These are phyloP conservation scores for Avicennia marina DNA, from an alignment of 257 asterid species.

Conservation along the genomic window DNA sequence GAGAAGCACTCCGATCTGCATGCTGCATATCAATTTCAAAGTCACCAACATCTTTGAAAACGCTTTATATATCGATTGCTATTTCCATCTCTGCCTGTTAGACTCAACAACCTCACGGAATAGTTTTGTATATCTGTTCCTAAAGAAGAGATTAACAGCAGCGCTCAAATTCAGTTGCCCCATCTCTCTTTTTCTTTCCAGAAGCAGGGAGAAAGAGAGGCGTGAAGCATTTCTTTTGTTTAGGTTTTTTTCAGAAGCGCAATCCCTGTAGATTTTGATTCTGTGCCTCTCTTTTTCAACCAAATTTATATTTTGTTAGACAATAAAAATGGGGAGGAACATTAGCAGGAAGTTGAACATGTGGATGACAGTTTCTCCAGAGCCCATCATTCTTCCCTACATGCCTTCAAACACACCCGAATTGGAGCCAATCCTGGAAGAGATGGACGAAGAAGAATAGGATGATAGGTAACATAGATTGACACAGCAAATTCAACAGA, in stretches of 20 bases:
- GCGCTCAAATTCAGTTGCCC: not conserved
- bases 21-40: too few species aligned
- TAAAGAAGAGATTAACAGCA: not conserved
- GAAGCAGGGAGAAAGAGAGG: not conserved
- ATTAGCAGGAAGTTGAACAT: not conserved
- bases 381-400: slow-evolving; percentile 8
- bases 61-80: too few species aligned
- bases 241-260: not conserved
- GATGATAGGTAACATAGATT: slow-evolving; percentile 3
- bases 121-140: too few species aligned
- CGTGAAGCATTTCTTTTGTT: not conserved
- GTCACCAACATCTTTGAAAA: too few species aligned
- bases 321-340: slow-evolving; percentile 19
- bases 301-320: too few species aligned
- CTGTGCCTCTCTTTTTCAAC: too few species aligned
- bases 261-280: too few species aligned
- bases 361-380: slow-evolving; percentile 32
- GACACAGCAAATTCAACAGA: too few species aligned
- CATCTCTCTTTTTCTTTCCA: not conserved
- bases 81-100: too few species aligned
- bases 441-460: slow-evolving; percentile 9
- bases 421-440: slow-evolving; percentile 30
- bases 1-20: too few species aligned
- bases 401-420: slow-evolving; percentile 22
- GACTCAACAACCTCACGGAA: too few species aligned